These are phyloP conservation scores for Cytospora piceae DNA, from an alignment of 2,329 filamentous ascomycete species.

Conservation along the genomic window DNA sequence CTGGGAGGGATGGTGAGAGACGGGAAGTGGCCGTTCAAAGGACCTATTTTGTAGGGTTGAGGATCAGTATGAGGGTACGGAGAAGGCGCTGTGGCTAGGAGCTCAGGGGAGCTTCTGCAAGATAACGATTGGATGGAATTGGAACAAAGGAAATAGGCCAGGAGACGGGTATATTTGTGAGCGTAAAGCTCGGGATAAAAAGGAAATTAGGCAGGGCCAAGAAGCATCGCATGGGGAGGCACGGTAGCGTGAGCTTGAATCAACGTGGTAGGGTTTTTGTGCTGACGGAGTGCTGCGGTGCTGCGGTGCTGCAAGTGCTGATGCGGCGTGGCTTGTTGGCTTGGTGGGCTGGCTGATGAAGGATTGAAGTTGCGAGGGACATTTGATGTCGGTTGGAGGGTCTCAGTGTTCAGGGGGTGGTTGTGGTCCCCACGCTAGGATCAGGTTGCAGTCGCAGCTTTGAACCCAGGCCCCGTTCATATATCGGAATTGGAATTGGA, in stretches of 20 bases:
- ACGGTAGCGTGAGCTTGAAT: conserved; percentile 11
- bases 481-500: conserved; percentile 5
- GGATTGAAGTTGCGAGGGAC: neutral
- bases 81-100: conserved; percentile 12
- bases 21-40: conserved; percentile 49
- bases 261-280: conserved; percentile 4
- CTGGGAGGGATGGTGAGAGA: conserved; percentile 66
- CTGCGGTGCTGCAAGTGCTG: conserved; percentile 13
- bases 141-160: conserved; percentile 16
- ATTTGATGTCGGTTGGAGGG: conserved; percentile 13
- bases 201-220: conserved; percentile 11
- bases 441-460: conserved; percentile 20
- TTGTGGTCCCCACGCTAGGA: conserved; percentile 23
- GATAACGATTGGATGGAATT: conserved; percentile 16
- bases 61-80: conserved; percentile 23
- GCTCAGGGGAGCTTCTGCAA: conserved; percentile 19
- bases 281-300: conserved; percentile 1
- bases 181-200: conserved; percentile 13
- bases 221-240: conserved; percentile 1
- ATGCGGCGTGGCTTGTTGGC: neutral
- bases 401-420: conserved; percentile 20
- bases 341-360: conserved; percentile 7
- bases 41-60: conserved; percentile 31
- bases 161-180: conserved; percentile 5
- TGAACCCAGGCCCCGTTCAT: neutral